Conservation (phyloP, 2,329 filamentous ascomycete species). For the Tolypocladium paradoxum region DNA sequence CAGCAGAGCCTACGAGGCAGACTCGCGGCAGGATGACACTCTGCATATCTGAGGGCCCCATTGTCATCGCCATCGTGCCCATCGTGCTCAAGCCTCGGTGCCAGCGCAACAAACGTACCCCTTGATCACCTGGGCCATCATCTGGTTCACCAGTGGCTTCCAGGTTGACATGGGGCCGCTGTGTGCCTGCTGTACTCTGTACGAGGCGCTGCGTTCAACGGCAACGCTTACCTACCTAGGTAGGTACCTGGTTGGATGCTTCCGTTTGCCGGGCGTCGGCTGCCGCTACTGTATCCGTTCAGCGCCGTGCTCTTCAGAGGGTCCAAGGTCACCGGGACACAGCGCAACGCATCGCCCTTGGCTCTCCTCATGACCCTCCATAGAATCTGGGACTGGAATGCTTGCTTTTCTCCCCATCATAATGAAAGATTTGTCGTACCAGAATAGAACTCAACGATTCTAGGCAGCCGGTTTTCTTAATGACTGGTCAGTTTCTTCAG, state of each 20-base stretch:
- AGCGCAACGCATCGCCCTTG: neutral
- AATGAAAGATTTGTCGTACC: neutral
- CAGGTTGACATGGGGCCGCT: conserved; percentile 1
- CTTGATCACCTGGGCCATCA: conserved; percentile 3
- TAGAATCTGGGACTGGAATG: neutral
- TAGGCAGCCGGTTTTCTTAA: neutral
- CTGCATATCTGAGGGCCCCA: neutral
- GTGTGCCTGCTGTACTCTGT: neutral
- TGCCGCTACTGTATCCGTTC: neutral
- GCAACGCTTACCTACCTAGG: too few species aligned
- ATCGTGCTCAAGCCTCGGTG: conserved; percentile 3
- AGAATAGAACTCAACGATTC: neutral
- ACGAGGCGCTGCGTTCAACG: neutral
- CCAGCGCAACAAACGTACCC: conserved; percentile 3
- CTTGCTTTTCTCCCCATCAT: neutral
- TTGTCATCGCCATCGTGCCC: neutral
- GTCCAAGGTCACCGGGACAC: neutral
- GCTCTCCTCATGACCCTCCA: neutral
- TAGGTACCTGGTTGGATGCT: neutral
- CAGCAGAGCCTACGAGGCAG: neutral
- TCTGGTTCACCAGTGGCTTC: neutral
- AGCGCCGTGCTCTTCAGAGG: neutral
- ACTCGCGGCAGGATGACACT: neutral
- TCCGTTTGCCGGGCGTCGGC: neutral
- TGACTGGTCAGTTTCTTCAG: neutral